Percentiles rank a stretch among this genome's conserved stretches.
These are phyloP conservation scores for Gracilaria vermiculophylla DNA, from an alignment of 23 red algal species.

Conservation along the genomic window DNA sequence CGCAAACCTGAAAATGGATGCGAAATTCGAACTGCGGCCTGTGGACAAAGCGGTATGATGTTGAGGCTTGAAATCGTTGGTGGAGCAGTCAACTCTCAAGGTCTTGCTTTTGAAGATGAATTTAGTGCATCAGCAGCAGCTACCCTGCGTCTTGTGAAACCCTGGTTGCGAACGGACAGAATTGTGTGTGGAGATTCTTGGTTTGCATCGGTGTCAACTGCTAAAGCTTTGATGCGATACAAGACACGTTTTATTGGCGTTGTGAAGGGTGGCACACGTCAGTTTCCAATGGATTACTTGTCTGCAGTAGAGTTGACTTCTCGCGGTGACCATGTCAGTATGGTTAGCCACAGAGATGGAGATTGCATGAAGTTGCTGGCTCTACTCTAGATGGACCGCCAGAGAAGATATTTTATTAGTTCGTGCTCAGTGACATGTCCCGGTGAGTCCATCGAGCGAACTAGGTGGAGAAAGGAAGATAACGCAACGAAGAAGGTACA, in stretches of 20 bases:
- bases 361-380: background rate
- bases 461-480: background rate
- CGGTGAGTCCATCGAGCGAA: too few relatives aligned
- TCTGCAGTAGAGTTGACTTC: too few relatives aligned
- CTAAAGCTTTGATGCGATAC: background rate
- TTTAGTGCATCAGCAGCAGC: too few relatives aligned
- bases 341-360: background rate
- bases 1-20: slow-evolving; percentile 9
- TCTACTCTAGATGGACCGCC: background rate
- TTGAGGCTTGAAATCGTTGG: too few relatives aligned
- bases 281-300: background rate
- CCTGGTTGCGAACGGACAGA: background rate
- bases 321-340: background rate
- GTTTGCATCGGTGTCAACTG: background rate
- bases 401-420: background rate
- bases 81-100: too few relatives aligned
- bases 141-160: background rate
- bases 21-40: background rate
- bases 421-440: background rate
- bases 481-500: background rate
- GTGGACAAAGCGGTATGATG: background rate
- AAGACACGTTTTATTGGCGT: background rate
- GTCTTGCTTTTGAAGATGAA: too few relatives aligned
- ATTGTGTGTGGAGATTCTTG: background rate
- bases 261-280: background rate